These are phyloP conservation scores for Fusarium redolens DNA, from an alignment of 2,329 filamentous ascomycete species.

Conservation along the genomic window DNA sequence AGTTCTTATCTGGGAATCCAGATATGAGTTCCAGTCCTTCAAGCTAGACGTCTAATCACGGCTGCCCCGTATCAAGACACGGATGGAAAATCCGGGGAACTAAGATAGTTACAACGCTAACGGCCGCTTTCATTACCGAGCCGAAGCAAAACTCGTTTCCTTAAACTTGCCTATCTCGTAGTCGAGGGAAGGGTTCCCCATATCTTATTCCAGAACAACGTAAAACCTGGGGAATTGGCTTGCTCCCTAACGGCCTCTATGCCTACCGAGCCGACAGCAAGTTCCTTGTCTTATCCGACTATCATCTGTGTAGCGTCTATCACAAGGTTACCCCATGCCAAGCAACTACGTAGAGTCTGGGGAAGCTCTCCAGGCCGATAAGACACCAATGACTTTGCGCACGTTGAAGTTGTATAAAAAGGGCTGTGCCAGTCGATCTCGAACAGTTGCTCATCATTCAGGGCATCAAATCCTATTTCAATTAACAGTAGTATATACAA, in stretches of 20 bases:
- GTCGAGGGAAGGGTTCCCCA: background rate
- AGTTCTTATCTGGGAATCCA: no score
- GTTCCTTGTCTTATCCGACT: background rate
- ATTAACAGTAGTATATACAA: background rate
- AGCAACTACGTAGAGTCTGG: background rate
- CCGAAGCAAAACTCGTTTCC: no score
- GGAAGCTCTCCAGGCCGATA: background rate
- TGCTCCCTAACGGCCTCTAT: background rate
- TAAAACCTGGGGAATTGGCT: background rate
- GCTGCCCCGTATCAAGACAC: no score
- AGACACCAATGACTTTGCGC: background rate
- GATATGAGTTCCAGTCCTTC: no score
- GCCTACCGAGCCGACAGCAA: background rate
- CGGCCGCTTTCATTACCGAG: no score
- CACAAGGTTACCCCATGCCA: background rate
- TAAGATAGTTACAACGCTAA: no score
- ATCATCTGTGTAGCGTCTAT: background rate
- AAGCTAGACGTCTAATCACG: no score
- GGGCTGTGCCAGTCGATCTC: background rate
- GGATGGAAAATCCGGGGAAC: no score
- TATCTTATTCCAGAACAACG: background rate
- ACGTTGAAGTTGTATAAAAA: background rate
- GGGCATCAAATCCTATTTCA: background rate
- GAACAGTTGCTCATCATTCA: background rate
- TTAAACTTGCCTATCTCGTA: background rate